Evolutionary conservation across 768 basidiomycete genomes (phyloP).

Genomic region (Calvatia gigantea): DNA sequence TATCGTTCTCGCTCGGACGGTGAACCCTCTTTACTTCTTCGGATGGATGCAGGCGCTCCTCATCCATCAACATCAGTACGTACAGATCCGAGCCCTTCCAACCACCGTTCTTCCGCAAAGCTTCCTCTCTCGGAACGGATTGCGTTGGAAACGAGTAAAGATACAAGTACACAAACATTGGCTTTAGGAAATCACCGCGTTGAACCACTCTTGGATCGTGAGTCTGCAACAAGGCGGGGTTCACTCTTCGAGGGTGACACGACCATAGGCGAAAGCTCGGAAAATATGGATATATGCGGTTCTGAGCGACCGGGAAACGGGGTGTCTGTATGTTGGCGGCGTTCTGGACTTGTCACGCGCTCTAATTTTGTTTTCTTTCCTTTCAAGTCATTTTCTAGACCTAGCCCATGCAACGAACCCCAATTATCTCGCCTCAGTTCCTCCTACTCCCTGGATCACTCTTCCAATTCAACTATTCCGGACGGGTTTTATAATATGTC

Average conservation of each 20-base stretch:
- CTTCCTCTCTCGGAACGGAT: neutral
- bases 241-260: neutral
- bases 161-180: neutral
- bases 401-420: neutral
- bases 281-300: neutral
- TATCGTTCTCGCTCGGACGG: neutral
- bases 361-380: neutral
- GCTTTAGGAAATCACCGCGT: constrained; percentile 3
- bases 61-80: neutral
- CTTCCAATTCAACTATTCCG: neutral
- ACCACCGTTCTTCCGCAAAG: neutral
- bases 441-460: neutral
- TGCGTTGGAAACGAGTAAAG: neutral
- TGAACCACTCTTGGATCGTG: neutral
- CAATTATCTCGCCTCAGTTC: neutral
- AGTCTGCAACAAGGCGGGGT: neutral
- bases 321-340: neutral
- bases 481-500: neutral
- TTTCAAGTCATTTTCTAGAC: neutral
- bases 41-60: neutral
- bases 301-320: neutral
- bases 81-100: neutral
- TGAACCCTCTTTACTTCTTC: neutral
- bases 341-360: too few species aligned
- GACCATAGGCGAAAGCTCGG: neutral